phyloP scores from a whole-genome alignment of 176 grass and related monocot species.

The Rhynchospora breviuscula region DNA sequence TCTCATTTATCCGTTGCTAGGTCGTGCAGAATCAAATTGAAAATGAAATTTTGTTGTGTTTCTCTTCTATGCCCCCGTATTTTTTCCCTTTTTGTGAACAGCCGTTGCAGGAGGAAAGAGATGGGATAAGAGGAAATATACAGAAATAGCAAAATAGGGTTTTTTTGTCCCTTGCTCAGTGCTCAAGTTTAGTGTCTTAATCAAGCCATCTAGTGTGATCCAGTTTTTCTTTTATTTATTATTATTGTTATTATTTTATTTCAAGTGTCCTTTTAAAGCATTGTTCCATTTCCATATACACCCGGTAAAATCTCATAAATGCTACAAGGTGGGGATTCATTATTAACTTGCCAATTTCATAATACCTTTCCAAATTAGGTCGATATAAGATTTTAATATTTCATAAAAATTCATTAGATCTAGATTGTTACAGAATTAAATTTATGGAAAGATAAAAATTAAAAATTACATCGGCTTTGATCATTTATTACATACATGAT shows the following conservation, averaged over 20 bases:
- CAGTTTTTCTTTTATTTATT: neutral
- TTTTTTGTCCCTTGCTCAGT: neutral
- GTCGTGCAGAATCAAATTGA: neutral
- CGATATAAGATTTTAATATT: no score
- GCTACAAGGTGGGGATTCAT: no score
- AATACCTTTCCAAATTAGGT: no score
- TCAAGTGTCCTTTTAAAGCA: no score
- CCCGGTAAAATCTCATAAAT: no score
- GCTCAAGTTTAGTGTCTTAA: neutral
- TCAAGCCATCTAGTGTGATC: neutral
- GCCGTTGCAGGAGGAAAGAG: neutral
- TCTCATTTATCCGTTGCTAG: neutral
- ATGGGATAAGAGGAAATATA: slow-evolving; percentile 3
- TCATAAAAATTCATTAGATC: no score
- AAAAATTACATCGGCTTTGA: no score
- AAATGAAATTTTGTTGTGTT: neutral
- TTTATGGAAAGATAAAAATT: no score
- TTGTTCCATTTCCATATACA: no score
- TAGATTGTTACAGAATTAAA: no score
- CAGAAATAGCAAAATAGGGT: slow-evolving; percentile 3
- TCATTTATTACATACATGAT: no score
- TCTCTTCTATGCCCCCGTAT: neutral
- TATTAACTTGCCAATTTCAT: no score
- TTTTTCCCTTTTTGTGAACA: neutral
- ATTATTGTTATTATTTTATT: neutral